Conservation (phyloP, 441 rosid genomes). For the Erysimum cheiri region DNA sequence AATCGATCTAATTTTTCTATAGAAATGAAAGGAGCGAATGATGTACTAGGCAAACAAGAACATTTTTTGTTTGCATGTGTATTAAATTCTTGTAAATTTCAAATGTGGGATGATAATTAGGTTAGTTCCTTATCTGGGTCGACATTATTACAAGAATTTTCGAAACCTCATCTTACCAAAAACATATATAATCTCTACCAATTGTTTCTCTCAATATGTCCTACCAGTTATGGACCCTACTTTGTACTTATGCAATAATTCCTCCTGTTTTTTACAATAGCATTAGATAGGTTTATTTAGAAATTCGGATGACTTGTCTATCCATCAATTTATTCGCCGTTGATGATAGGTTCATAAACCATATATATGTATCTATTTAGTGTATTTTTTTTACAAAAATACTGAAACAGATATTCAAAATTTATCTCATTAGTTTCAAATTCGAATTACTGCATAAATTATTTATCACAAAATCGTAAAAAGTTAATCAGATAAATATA, state of each 20-base stretch:
- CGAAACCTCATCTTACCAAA: constrained; percentile 39
- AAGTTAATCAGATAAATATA: neutral
- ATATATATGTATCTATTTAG: neutral
- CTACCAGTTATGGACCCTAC: constrained; percentile 38
- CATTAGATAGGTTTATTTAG: constrained; percentile 14
- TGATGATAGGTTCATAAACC: constrained; percentile 20
- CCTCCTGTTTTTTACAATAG: constrained; percentile 10
- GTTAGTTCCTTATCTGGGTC: constrained; percentile 39
- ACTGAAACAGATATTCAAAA: neutral
- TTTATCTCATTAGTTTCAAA: neutral
- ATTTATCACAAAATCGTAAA: neutral
- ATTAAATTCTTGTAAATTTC: constrained; percentile 13
- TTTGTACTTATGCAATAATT: constrained; percentile 35
- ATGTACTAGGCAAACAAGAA: neutral
- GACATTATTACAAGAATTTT: constrained; percentile 40
- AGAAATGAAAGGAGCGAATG: neutral
- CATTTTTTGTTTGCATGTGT: constrained; percentile 25
- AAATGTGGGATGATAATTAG: constrained; percentile 22
- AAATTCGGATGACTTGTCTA: constrained; percentile 17
- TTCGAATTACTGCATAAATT: neutral
- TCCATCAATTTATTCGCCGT: constrained; percentile 18
- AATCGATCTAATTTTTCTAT: neutral
- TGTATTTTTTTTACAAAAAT: no score
- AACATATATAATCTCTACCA: constrained; percentile 30
- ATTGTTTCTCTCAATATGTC: constrained; percentile 32